Conservation (phyloP, 2,329 filamentous ascomycete genomes). For the Raffaelea arxii region DNA sequence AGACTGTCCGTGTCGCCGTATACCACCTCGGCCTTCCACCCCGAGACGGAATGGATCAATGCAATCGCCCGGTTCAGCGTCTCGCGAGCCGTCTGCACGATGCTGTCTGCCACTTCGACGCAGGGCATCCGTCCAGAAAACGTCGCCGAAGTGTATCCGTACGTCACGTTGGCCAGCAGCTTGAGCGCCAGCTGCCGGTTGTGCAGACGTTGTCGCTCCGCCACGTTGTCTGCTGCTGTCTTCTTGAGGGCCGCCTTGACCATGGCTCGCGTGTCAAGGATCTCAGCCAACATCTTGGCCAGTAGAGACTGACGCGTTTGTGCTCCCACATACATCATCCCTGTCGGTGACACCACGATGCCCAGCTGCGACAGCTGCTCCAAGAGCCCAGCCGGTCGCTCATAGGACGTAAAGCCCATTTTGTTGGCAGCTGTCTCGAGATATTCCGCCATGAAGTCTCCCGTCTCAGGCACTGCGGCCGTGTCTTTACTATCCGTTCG, state of each 20-base stretch:
- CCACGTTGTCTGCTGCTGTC: constrained; percentile 62
- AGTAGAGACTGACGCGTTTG: constrained; percentile 81
- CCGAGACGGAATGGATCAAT: constrained; percentile 75
- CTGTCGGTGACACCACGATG: constrained; percentile 89
- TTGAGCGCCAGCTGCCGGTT: constrained; percentile 92
- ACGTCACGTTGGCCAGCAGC: constrained; percentile 96
- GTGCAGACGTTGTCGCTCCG: constrained; percentile 79
- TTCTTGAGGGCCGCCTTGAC: constrained; percentile 91
- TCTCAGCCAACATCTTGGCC: constrained; percentile 93
- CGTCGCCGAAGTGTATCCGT: constrained; percentile 92
- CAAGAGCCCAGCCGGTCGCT: constrained; percentile 64
- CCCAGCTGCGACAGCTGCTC: constrained; percentile 67
- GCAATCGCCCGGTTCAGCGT: constrained; percentile 91
- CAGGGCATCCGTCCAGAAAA: constrained; percentile 98
- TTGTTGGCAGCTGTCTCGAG: constrained; percentile 49
- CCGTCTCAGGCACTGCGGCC: neutral
- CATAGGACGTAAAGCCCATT: constrained; percentile 87
- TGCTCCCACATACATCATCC: constrained; percentile 87
- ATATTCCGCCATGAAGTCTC: neutral
- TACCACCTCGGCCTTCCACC: constrained; percentile 92
- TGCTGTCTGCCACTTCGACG: constrained; percentile 94
- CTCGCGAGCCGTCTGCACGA: constrained; percentile 91
- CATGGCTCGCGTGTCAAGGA: constrained; percentile 94
- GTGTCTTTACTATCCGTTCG: neutral
- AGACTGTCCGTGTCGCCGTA: constrained; percentile 97